phyloP scores from a whole-genome alignment of 2,329 filamentous ascomycete genomes.

The Rhynchosporium graminicola region DNA sequence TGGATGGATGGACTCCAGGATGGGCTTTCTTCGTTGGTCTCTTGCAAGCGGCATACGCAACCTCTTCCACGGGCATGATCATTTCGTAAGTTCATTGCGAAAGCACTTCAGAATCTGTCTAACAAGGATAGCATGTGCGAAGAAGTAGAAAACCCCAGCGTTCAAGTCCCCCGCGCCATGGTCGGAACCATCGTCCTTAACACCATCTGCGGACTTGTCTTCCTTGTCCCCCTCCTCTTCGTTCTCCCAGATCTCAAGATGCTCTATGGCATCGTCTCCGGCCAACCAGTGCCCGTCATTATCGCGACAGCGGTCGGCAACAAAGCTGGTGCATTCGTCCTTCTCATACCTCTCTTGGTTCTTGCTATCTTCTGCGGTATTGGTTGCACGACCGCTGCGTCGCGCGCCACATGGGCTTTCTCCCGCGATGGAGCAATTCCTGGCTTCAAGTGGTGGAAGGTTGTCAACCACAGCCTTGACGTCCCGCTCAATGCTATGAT shows the following conservation, averaged over 20 bases:
- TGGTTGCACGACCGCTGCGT: constrained; percentile 68
- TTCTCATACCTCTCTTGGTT: constrained; percentile 65
- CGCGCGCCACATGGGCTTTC: constrained; percentile 69
- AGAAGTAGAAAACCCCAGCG: constrained; percentile 65
- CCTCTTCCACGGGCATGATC: constrained; percentile 78
- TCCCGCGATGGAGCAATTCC: constrained; percentile 70
- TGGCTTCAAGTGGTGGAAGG: constrained; percentile 60
- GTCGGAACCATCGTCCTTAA: constrained; percentile 68
- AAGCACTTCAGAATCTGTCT: background rate
- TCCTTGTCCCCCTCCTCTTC: constrained; percentile 69
- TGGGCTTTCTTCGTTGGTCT: constrained; percentile 76
- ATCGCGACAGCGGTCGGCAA: constrained; percentile 49
- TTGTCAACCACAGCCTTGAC: constrained; percentile 62
- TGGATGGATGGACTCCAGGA: constrained; percentile 68
- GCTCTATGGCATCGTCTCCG: constrained; percentile 54
- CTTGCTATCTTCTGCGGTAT: constrained; percentile 68
- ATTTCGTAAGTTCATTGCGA: constrained; percentile 60
- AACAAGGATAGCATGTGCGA: constrained; percentile 58
- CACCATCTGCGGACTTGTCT: constrained; percentile 64
- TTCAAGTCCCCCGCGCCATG: constrained; percentile 73
- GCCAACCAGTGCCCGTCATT: constrained; percentile 66
- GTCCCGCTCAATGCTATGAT: constrained; percentile 73
- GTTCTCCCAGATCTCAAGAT: constrained; percentile 63
- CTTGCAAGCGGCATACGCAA: constrained; percentile 71
- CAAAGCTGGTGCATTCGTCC: constrained; percentile 60